Evolutionary conservation across 208 protist genomes (phyloP), one percentile per base, ranked within the genome.

Genomic region (Trypanosoma grayi): DNA sequence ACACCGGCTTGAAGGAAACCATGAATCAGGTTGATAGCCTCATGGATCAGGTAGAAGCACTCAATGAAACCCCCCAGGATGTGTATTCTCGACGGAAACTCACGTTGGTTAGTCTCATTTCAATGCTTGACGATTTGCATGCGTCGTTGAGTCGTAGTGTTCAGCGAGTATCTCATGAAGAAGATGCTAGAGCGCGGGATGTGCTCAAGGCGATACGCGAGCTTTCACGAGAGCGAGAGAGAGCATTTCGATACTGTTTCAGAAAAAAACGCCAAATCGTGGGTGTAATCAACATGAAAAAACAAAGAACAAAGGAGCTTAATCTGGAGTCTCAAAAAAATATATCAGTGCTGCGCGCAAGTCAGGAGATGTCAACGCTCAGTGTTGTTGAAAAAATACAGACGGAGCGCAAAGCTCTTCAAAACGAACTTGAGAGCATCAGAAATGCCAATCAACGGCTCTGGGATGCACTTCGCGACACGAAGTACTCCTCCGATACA

Each of bases 41-140:
- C 9, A 63, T 68, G 16, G 54, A 61, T 30, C 66, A 76, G 34
- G 78, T 93, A 30, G 77, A 80, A 41, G 50, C 41, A 5, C 36
- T 87, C 5, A 75, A 46, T 37, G 75, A 73, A 37, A 66, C 70
- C 25, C 66, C 61, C 27, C 45, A 70, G 55, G 56, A 60, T 37
- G 44, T 14, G 14, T 66, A 87, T 22, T 76, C 73, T 16, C 72
- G 81, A 57, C 81, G 81, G 55, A 75, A 76, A 9, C 60, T 93
- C 28, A 77, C 75, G 11, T 73, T 93, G 31, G 79, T 80, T 7
- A 77, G 79, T 20, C 53, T 93, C 22, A 77, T 93, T 62, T 70
- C 79, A 14, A 85, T 94, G 75, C 72, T 94, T 37, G 83, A 94
- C 41, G 77, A 94, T 53, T 37, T 94, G 25, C 74, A 87, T 60